Base-by-base conservation (phyloP, 1,284 basidiomycete species). In the Cryptococcus wingfieldii region DNA sequence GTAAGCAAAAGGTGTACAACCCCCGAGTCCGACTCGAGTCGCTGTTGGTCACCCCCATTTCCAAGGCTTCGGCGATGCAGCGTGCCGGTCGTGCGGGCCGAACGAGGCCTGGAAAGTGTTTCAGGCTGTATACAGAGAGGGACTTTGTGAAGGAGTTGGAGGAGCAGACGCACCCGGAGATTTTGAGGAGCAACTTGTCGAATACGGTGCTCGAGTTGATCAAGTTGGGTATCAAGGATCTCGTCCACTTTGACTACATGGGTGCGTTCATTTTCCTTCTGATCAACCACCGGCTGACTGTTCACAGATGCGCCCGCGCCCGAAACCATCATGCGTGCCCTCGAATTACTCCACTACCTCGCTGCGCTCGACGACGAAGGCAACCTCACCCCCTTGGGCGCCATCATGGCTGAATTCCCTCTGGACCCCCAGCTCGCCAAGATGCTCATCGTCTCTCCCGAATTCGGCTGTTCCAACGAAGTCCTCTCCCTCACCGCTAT, bases 1-100 rank as follows among this genome's bases (percentile, higher is more conserved):
- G 90, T 67, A 95, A 97, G 78, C 90, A 97, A 78, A 98, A 94
- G 73, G 90, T 97, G 51, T 97, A 97, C 80, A 96, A 96, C 74
- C 93, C 93, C 0, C 84, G 94, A 34, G 96, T 98, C 65, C 86
- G 96, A 61, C 93, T 98, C 44, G 95, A 99, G 79, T 91, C 88
- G 55, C 80, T 98, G 54, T 80, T 98, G 8, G 94, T 98, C 34
- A 88, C 87, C 53, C 94, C 96, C 0, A 98, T 98, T 65, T 95
- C 91, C 18, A 97, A 98, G 75, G 94, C 94, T 1, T 92, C 88
- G 1, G 95, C 95, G 5, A 90, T 95, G 77, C 95, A 99, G 77
- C 81, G 96, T 23, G 93, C 96, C 0, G 96, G 95, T 56, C 90
- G 96, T 75, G 95, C 95, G 0, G 95, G 96, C 25, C 85, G 96